A percentile compares a stretch with the other conserved stretches of the same genome.
Evolutionary conservation across 371 early-diverging fungal species (phyloP).

Genomic region (Mucor saturninus): DNA sequence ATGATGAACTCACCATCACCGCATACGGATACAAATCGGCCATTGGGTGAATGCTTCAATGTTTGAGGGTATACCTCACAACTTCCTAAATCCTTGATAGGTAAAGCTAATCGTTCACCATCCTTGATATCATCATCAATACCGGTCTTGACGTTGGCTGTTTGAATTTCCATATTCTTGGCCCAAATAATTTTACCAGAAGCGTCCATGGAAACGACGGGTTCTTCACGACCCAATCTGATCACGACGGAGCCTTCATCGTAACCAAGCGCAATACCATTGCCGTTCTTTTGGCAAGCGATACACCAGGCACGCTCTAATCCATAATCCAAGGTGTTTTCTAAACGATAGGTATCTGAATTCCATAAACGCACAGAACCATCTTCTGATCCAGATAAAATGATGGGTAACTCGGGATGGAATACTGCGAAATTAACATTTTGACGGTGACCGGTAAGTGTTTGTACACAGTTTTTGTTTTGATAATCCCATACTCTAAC

Average conservation of each 20-base stretch:
- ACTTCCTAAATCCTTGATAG: slow-evolving; percentile 94
- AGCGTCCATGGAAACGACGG: slow-evolving; percentile 96
- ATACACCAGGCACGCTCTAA: slow-evolving; percentile 97
- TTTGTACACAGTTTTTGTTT: slow-evolving; percentile 97
- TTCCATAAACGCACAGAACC: slow-evolving; percentile 97
- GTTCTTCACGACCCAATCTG: slow-evolving; percentile 94
- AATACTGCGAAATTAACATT: slow-evolving; percentile 94
- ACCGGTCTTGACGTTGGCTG: slow-evolving; percentile 88
- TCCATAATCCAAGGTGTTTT: slow-evolving; percentile 95
- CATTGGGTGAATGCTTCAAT: slow-evolving; percentile 96
- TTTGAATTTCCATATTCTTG: slow-evolving; percentile 93
- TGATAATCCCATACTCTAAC: slow-evolving; percentile 99
- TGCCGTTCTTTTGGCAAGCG: slow-evolving; percentile 82
- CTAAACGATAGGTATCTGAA: slow-evolving; percentile 93
- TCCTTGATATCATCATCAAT: slow-evolving; percentile 81
- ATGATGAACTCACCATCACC: slow-evolving; percentile 99
- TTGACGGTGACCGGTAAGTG: slow-evolving; percentile 97
- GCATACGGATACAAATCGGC: slow-evolving; percentile 98
- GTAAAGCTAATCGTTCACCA: slow-evolving; percentile 88
- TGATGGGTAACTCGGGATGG: slow-evolving; percentile 97
- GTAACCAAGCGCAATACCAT: slow-evolving; percentile 92
- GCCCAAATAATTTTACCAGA: slow-evolving; percentile 98
- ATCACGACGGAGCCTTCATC: slow-evolving; percentile 96
- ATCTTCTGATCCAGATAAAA: slow-evolving; percentile 97
- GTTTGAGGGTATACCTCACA: slow-evolving; percentile 97